These are phyloP conservation scores for Venturia pyrina DNA, from an alignment of 2,329 filamentous ascomycete species.

Conservation along the genomic window DNA sequence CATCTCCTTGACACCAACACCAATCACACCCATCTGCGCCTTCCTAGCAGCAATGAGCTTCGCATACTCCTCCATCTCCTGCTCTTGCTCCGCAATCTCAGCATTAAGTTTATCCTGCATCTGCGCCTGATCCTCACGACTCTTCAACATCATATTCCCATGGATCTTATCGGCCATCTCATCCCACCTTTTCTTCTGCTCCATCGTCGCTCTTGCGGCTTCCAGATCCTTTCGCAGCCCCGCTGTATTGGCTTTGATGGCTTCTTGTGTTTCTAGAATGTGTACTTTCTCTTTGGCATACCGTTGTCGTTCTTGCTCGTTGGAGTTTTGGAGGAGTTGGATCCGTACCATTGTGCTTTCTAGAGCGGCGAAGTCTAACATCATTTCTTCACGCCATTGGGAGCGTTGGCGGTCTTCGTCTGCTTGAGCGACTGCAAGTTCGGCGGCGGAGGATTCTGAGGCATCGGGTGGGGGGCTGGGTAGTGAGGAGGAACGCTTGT, in stretches of 20 bases:
- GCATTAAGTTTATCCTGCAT: conserved; percentile 74
- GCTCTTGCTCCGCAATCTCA: conserved; percentile 79
- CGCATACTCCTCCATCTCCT: conserved; percentile 72
- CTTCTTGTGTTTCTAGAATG: conserved; percentile 68
- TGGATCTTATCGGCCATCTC: conserved; percentile 81
- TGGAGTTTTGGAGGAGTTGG: conserved; percentile 76
- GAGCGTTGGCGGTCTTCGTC: conserved; percentile 46
- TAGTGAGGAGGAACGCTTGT: conserved; percentile 44
- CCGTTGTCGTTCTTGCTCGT: conserved; percentile 70
- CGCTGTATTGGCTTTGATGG: conserved; percentile 65
- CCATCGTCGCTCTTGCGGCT: conserved; percentile 62
- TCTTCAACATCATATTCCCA: conserved; percentile 65
- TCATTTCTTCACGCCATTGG: conserved; percentile 72
- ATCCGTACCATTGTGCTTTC: conserved; percentile 79
- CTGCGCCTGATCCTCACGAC: conserved; percentile 71
- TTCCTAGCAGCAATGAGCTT: conserved; percentile 75
- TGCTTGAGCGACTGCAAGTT: conserved; percentile 35
- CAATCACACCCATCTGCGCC: conserved; percentile 79
- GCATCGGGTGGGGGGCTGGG: conserved; percentile 54
- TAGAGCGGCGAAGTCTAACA: conserved; percentile 80
- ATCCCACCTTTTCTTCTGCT: conserved; percentile 76
- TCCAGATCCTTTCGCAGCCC: conserved; percentile 66
- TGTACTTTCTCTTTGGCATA: conserved; percentile 72
- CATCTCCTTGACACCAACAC: conserved; percentile 63
- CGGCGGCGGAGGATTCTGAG: conserved; percentile 34